These are phyloP conservation scores for Pythium aphanidermatum DNA, from an alignment of 352 stramenopile genomes.

Conservation along the genomic window DNA sequence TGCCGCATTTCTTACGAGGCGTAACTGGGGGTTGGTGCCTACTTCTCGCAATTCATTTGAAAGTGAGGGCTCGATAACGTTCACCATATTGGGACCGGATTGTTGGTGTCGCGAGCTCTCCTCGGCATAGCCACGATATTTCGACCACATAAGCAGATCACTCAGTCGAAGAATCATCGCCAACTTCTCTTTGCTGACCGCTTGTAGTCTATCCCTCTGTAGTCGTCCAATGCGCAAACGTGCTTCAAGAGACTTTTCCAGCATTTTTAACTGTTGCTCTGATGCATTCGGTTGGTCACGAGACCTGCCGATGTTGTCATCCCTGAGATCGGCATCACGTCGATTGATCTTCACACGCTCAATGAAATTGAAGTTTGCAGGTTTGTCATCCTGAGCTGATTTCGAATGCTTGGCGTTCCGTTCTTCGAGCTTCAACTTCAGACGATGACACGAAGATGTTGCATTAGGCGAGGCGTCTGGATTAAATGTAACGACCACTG, in stretches of 20 bases:
- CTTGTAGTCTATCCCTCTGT: slow-evolving; percentile 32
- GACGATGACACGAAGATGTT: slow-evolving; percentile 13
- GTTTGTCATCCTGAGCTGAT: not conserved
- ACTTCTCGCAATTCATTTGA: no score
- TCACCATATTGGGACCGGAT: no score
- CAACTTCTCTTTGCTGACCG: slow-evolving; percentile 38
- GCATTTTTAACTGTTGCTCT: slow-evolving; percentile 34
- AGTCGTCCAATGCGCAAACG: slow-evolving; percentile 30
- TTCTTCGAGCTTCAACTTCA: slow-evolving; percentile 17
- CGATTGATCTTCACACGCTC: slow-evolving; percentile 42
- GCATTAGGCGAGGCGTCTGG: not conserved
- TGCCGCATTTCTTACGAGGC: no score
- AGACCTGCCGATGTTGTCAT: not conserved
- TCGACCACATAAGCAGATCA: slow-evolving; percentile 27
- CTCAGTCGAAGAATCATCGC: slow-evolving; percentile 25
- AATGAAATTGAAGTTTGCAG: slow-evolving; percentile 32
- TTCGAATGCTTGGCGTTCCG: slow-evolving; percentile 22
- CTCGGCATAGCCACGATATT: no score
- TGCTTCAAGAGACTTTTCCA: slow-evolving; percentile 35
- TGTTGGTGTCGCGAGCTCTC: no score
- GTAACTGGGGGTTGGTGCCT: no score
- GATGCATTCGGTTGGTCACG: slow-evolving; percentile 6
- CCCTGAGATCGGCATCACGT: slow-evolving; percentile 6
- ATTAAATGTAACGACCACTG: not conserved
- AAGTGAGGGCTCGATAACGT: no score